A percentile compares a stretch with the other conserved stretches of the same genome.
Evolutionary conservation across 495 filamentous ascomycete species (phyloP).

Genomic region (Hypoxylon fragiforme): DNA sequence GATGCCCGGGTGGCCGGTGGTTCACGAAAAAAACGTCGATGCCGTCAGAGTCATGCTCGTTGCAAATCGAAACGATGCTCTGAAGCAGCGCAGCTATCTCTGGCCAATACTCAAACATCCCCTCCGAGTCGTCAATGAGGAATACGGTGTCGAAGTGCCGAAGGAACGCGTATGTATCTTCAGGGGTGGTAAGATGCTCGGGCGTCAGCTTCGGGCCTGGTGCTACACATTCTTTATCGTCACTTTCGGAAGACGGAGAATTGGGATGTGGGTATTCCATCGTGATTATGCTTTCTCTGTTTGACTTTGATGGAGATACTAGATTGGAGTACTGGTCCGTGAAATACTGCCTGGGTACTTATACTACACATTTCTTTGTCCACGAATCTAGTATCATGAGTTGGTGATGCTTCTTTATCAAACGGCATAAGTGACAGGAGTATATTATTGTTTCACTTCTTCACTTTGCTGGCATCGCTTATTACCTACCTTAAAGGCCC

Average conservation of each 20-base stretch:
- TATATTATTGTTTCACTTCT: neutral
- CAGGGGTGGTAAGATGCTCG: constrained; percentile 30
- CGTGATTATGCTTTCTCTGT: too few relatives aligned
- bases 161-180: constrained; percentile 76
- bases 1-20: constrained; percentile 41
- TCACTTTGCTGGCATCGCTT: too few relatives aligned
- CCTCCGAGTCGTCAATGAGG: constrained; percentile 84
- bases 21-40: constrained; percentile 89
- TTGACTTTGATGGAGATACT: too few relatives aligned
- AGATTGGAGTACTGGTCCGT: too few relatives aligned
- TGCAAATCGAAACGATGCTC: constrained; percentile 76
- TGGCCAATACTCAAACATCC: constrained; percentile 76
- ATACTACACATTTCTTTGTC: too few relatives aligned
- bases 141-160: constrained; percentile 80
- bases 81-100: constrained; percentile 69
- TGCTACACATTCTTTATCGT: neutral
- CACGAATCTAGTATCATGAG: neutral
- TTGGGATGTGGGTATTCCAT: too few relatives aligned
- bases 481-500: too few relatives aligned
- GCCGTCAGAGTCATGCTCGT: constrained; percentile 71
- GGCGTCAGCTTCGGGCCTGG: neutral
- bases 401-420: neutral
- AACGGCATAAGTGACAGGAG: neutral
- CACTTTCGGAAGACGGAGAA: too few relatives aligned
- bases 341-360: too few relatives aligned